Base-by-base conservation (phyloP, 441 rosid species). In the Populus trichocarpa region DNA sequence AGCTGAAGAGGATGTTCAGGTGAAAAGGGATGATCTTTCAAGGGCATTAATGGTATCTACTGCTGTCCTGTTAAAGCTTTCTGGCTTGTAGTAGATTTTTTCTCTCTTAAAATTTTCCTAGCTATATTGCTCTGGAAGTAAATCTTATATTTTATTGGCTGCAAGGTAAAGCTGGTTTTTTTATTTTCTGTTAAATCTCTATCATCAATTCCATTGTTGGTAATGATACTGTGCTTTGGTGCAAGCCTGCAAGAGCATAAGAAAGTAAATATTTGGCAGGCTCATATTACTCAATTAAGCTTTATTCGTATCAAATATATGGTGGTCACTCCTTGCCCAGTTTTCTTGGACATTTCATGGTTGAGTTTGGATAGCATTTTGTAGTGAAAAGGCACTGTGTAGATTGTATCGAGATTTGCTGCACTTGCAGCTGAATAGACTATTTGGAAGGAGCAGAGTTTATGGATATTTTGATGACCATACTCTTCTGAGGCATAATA, bases 1-100 rank as follows among this genome's bases (percentile, higher is more conserved):
- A 82, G 85, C 77, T 77, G 92, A 88, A 78, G 95, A 86, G 81
- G 95, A 86, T 76, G 76, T 82, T 69, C 86, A 76, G 79, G 81
- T 87, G 80, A 79, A 78, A 84, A 90, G 93, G 89, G 97, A 92
- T 80, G 91, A 91, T 81, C 95, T 96, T 25, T 90, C 98, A 77
- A 86, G 82, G 81, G 93, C 90, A 72, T 83, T 96, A 78, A 85
- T 90, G 90, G 99, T 96, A 89, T 67, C 88, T 75, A 67, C 40
- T 80, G 67, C 70, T 12, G 11, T 72, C 70, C 63, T 8, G 33
- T 69, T 53, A 77, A 77, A 80, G 20, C 40, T 68, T 78, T 74
- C 81, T 74, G 8, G 59, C 36, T 67, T 75, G 9, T 18, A 20
- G n/a, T 33, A 73, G 30, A 36, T 40, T n/a, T 18, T 22, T 20